Percentiles rank a stretch among this genome's conserved stretches.
Evolutionary conservation across 805 yeast species (phyloP).

Genomic region (Myxozyma melibiosi): DNA sequence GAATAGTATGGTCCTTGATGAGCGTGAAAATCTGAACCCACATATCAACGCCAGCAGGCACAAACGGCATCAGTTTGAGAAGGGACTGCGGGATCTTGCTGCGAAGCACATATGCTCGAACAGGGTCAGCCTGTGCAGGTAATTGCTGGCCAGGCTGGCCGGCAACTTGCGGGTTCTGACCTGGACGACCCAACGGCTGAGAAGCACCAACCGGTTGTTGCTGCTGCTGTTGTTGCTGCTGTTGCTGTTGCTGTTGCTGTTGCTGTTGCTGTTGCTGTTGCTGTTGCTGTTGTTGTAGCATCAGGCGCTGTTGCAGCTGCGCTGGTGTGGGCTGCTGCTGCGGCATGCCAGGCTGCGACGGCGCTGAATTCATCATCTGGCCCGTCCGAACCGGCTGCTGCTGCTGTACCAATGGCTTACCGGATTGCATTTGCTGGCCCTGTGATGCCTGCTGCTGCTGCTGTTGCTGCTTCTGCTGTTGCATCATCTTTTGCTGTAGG

Average conservation of each 20-base stretch:
- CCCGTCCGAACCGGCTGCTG: conserved; percentile 26
- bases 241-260: conserved; percentile 12
- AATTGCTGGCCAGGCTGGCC: conserved; percentile 7
- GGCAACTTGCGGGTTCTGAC: conserved; percentile 11
- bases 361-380: conserved; percentile 29
- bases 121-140: conserved; percentile 9
- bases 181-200: conserved; percentile 36
- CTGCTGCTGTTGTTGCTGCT: conserved; percentile 17
- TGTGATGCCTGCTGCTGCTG: conserved; percentile 14
- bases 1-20: conserved; percentile 58
- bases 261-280: conserved; percentile 31
- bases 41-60: conserved; percentile 76
- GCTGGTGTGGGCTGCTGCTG: conserved; percentile 4
- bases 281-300: conserved; percentile 1
- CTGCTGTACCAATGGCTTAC: conserved; percentile 1
- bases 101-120: conserved; percentile 50
- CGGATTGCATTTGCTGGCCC: conserved; percentile 18
- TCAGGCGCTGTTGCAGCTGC: conserved; percentile 17
- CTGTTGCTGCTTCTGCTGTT: conserved; percentile 24
- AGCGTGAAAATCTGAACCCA: conserved; percentile 79
- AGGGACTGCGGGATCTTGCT: conserved; percentile 73
- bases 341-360: conserved; percentile 6
- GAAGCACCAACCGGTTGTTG: conserved; percentile 20
- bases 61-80: conserved; percentile 65
- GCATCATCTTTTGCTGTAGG: conserved; percentile 6